Evolutionary conservation across 495 filamentous ascomycete genomes (phyloP), one percentile per base, ranked within the genome.

Genomic region (Penicillium ochrochloron): DNA sequence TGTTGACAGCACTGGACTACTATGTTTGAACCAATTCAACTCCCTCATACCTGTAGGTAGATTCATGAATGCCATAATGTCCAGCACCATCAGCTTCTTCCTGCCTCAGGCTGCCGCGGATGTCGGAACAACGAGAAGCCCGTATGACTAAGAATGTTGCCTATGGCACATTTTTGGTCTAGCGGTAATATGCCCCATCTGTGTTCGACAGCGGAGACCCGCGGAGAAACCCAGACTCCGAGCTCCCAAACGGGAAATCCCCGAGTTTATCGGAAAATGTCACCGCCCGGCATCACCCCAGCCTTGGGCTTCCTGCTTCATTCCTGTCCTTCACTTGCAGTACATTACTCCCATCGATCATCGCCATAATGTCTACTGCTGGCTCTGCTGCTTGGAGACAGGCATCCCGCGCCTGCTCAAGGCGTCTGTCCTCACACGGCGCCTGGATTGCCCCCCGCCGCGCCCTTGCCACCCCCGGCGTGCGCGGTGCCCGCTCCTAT

Each of bases 371-470:
- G 92, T 86, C 90, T 61, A 86, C 83, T 69, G 82, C 91, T 76
- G 84, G 88, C 66, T 86, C 90, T 50, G 82, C 83, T 73, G 88
- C 87, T 68, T 80, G 92, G 79, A 89, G 91, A 81, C 90, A 93
- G 83, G 90, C 89, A 54, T 90, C 92, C 59, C 85, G 90, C 68
- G 84, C 89, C 64, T 89, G 85, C 73, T 82, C 88, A 12, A 82
- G 79, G 72, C 83, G 71, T 44, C 65, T 88, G 54, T 72, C 84
- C 27, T 73, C 85, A 17, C 68, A 79, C 52, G 68, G 77, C 57
- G 73, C 84, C 48, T 76, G 86, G 69, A 71, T 66, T 72, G 73
- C 62, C 66, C 66, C 80, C 77, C 75, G 79, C 66, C 81, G 75
- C 75, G 80, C 68, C 68, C 73, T 70, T 63, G 69, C 72, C 70